Percentiles rank a stretch among this genome's conserved stretches.
Conservation (phyloP, 2,329 filamentous ascomycete species). For the Pseudogymnoascus sp. region DNA sequence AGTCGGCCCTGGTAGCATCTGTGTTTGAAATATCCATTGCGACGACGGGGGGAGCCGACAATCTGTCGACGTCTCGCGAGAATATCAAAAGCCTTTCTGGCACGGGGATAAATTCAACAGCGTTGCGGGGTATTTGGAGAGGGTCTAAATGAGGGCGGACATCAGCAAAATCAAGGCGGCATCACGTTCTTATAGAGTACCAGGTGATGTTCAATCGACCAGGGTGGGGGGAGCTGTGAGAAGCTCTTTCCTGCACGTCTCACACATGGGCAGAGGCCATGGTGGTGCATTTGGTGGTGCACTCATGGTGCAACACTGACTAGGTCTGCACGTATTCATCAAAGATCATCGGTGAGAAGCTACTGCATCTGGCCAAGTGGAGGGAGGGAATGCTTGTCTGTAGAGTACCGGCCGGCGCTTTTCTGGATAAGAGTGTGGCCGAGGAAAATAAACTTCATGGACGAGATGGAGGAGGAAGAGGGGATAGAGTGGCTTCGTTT, state of each 20-base stretch:
- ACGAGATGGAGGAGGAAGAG: neutral
- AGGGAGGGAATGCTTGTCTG: neutral
- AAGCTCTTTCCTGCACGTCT: neutral
- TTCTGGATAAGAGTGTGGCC: constrained; percentile 4
- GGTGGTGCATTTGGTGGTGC: neutral
- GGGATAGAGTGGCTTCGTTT: neutral
- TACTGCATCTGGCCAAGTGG: neutral
- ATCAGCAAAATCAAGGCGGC: neutral
- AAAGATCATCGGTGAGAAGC: neutral
- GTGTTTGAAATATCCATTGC: neutral
- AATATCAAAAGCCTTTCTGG: neutral
- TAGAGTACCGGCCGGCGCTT: constrained; percentile 1
- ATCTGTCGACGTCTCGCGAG: neutral
- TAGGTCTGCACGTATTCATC: neutral
- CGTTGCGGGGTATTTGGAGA: neutral
- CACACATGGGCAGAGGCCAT: neutral
- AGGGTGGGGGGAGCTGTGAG: neutral
- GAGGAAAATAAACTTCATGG: neutral
- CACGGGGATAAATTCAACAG: neutral
- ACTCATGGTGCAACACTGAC: neutral
- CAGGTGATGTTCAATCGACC: neutral
- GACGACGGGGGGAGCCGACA: neutral
- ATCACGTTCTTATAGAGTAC: neutral
- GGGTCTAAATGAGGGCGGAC: neutral
- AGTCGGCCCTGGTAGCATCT: neutral